Evolutionary conservation across 1,284 basidiomycete genomes (phyloP).

Genomic region (Pisolithus thermaeus): DNA sequence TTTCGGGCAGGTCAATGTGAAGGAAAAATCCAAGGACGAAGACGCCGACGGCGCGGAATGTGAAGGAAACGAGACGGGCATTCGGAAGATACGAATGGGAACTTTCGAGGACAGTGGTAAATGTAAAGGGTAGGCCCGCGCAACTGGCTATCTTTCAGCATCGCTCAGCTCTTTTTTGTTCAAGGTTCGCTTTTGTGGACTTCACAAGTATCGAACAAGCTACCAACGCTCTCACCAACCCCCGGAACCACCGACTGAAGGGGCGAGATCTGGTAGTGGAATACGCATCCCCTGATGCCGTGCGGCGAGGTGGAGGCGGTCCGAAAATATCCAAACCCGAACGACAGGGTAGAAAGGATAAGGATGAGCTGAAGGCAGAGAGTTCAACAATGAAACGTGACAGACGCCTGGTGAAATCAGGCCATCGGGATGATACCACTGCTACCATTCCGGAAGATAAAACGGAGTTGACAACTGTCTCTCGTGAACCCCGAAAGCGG

Average conservation of each 20-base stretch:
- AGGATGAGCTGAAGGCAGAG: conserved; percentile 1
- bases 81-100: conserved; percentile 88
- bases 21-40: conserved; percentile 16
- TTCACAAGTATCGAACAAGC: conserved; percentile 78
- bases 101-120: conserved; percentile 93
- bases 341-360: conserved; percentile 9
- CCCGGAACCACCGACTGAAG: conserved; percentile 78
- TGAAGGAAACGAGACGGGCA: conserved; percentile 50
- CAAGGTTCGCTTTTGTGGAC: conserved; percentile 92
- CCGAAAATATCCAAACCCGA: conserved; percentile 20
- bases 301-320: conserved; percentile 56
- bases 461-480: neutral
- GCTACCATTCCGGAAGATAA: neutral
- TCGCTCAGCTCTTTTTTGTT: neutral
- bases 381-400: neutral
- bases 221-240: conserved; percentile 77
- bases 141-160: neutral
- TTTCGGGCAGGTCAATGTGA: conserved; percentile 24
- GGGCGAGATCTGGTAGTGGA: conserved; percentile 87
- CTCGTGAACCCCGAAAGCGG: conserved; percentile 5
- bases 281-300: conserved; percentile 81
- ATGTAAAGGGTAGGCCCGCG: conserved; percentile 81
- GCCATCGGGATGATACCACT: neutral
- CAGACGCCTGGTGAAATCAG: neutral
- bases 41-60: conserved; percentile 26